A percentile compares a stretch with the other conserved stretches of the same genome.
Evolutionary conservation across 1,139 yeast species (phyloP).

Genomic region (Wickerhamomyces sp.): DNA sequence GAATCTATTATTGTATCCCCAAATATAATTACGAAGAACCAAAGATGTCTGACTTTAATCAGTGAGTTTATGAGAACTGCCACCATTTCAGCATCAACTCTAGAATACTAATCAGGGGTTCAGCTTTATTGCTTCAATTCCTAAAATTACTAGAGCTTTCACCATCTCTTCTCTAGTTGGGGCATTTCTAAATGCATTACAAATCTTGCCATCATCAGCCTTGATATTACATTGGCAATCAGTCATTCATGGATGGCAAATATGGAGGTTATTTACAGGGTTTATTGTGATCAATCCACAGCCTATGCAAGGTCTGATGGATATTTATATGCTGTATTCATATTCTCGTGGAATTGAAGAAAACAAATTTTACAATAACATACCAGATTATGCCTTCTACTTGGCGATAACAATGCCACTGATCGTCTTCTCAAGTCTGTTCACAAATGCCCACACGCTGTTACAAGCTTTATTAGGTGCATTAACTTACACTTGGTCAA

Average conservation of each 20-base stretch:
- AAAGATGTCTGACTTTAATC: conserved; percentile 14
- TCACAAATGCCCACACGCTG: conserved; percentile 19
- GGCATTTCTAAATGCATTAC: conserved; percentile 30
- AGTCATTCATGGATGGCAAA: conserved; percentile 29
- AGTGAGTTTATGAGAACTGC: no score
- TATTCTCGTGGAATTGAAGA: conserved; percentile 54
- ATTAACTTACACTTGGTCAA: conserved; percentile 56
- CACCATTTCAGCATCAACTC: no score
- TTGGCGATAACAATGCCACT: conserved; percentile 44
- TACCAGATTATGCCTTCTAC: conserved; percentile 56
- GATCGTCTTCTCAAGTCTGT: conserved; percentile 32
- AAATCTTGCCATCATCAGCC: conserved; percentile 23
- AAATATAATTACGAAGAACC: not conserved
- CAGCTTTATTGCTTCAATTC: conserved; percentile 33
- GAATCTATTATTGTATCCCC: no score
- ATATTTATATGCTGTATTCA: conserved; percentile 51
- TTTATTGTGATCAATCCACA: conserved; percentile 41
- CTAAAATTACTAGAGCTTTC: conserved; percentile 33
- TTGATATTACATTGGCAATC: conserved; percentile 27
- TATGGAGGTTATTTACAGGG: conserved; percentile 44
- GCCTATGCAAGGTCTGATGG: conserved; percentile 44
- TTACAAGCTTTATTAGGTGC: conserved; percentile 34
- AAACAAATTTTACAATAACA: conserved; percentile 46
- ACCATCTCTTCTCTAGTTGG: conserved; percentile 31
- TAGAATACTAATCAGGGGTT: no score